Evolutionary conservation across 192 early-diverging fungal genomes (phyloP).

Genomic region (Entophlyctis helioformis): DNA sequence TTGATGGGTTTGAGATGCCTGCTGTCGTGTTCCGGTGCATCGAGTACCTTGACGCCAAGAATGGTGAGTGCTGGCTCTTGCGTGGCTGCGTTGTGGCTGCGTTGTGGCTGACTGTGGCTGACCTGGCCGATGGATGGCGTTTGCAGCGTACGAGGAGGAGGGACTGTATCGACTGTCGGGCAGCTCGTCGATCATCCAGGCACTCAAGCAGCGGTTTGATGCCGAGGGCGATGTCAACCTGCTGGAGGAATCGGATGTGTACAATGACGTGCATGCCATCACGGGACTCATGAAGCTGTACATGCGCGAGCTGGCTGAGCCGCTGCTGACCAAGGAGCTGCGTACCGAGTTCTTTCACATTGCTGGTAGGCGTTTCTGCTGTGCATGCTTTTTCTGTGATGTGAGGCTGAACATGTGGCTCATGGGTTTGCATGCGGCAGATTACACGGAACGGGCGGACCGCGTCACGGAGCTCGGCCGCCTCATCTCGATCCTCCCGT

Average conservation of each 20-base stretch:
- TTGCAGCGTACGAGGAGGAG: slow-evolving; percentile 71
- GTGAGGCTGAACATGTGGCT: not conserved
- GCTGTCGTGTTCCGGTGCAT: slow-evolving; percentile 90
- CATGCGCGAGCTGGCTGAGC: slow-evolving; percentile 76
- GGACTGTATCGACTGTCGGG: slow-evolving; percentile 92
- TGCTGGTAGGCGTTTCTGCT: slow-evolving; percentile 26
- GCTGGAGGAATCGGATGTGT: slow-evolving; percentile 35
- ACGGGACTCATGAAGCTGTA: slow-evolving; percentile 87
- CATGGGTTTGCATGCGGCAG: not conserved
- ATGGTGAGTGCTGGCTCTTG: slow-evolving; percentile 28
- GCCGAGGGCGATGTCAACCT: slow-evolving; percentile 65
- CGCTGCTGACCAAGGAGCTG: slow-evolving; percentile 81
- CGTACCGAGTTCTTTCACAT: slow-evolving; percentile 73
- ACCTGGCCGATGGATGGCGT: not conserved
- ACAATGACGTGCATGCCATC: slow-evolving; percentile 89
- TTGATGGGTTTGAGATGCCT: slow-evolving; percentile 72
- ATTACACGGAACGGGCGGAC: slow-evolving; percentile 50
- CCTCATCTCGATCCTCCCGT: slow-evolving; percentile 64
- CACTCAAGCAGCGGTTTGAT: slow-evolving; percentile 74
- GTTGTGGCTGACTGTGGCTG: not conserved
- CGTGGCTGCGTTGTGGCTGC: not conserved
- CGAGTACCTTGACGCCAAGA: slow-evolving; percentile 86
- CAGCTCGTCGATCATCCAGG: slow-evolving; percentile 54
- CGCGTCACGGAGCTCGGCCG: slow-evolving; percentile 71
- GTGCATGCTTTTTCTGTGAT: not conserved